phyloP scores from a whole-genome alignment of 1,139 yeast genomes.

The Blastobotrys petasosporus region DNA sequence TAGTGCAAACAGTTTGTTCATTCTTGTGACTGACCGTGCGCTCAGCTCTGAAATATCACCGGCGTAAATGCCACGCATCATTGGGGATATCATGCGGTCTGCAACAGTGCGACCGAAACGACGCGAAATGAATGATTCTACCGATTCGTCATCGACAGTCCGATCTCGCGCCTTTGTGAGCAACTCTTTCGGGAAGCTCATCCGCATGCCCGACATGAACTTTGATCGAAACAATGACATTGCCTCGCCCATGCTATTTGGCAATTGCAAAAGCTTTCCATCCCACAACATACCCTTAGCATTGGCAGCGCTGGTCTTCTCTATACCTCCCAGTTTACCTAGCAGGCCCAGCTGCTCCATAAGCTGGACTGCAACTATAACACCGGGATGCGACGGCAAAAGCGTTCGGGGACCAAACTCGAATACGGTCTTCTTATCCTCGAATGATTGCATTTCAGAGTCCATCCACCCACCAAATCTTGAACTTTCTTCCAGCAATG shows the following conservation, averaged over 20 bases:
- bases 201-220: slow-evolving; percentile 37
- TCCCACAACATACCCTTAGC: slow-evolving; percentile 49
- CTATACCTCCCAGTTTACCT: slow-evolving; percentile 44
- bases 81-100: slow-evolving; percentile 68
- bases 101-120: slow-evolving; percentile 61
- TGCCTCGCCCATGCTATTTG: slow-evolving; percentile 24
- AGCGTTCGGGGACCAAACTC: slow-evolving; percentile 42
- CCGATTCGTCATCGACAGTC: slow-evolving; percentile 55
- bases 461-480: slow-evolving; percentile 79
- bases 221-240: slow-evolving; percentile 29
- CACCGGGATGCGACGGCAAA: slow-evolving; percentile 36
- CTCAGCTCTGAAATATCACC: slow-evolving; percentile 71
- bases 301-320: slow-evolving; percentile 48
- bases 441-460: slow-evolving; percentile 31
- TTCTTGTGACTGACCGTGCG: slow-evolving; percentile 45
- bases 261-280: slow-evolving; percentile 31
- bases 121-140: slow-evolving; percentile 59
- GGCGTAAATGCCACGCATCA: slow-evolving; percentile 86
- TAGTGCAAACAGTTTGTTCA: slow-evolving; percentile 41
- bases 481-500: slow-evolving; percentile 50
- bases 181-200: slow-evolving; percentile 30
- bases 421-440: slow-evolving; percentile 22
- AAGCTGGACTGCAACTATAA: slow-evolving; percentile 27
- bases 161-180: slow-evolving; percentile 31
- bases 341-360: slow-evolving; percentile 42